Evolutionary conservation across 345 rosid species (phyloP).

Genomic region (Salix caprea): DNA sequence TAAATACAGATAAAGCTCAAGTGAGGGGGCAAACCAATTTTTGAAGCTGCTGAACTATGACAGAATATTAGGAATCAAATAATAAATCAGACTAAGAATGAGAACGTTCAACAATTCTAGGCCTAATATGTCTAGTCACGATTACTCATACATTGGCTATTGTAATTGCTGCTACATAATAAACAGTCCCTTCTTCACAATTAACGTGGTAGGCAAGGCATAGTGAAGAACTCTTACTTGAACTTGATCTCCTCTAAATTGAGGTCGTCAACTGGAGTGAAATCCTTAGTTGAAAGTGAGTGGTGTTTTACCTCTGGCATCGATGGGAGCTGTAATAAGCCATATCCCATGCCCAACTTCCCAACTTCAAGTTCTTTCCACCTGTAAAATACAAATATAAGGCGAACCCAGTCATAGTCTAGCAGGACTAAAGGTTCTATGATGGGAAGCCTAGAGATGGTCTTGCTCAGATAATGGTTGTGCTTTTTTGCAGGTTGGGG

Average conservation of each 20-base stretch:
- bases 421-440: neutral
- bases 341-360: slow-evolving; percentile 92
- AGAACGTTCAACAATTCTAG: neutral
- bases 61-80: no score
- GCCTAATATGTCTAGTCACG: neutral
- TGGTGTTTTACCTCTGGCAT: slow-evolving; percentile 82
- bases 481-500: neutral
- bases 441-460: neutral
- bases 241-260: slow-evolving; percentile 66
- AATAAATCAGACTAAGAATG: neutral
- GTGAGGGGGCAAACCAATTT: neutral
- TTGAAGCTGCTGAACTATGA: neutral
- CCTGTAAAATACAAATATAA: slow-evolving; percentile 30
- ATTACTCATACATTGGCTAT: neutral
- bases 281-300: slow-evolving; percentile 68
- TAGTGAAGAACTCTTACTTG: slow-evolving; percentile 44
- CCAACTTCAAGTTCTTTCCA: slow-evolving; percentile 87
- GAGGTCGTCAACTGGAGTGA: slow-evolving; percentile 56
- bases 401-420: neutral
- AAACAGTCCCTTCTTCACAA: neutral
- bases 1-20: neutral
- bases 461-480: neutral
- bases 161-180: neutral
- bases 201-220: neutral
- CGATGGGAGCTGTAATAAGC: slow-evolving; percentile 79